These are phyloP conservation scores for Tubosaeta sp. DNA, from an alignment of 768 basidiomycete genomes.

Conservation along the genomic window DNA sequence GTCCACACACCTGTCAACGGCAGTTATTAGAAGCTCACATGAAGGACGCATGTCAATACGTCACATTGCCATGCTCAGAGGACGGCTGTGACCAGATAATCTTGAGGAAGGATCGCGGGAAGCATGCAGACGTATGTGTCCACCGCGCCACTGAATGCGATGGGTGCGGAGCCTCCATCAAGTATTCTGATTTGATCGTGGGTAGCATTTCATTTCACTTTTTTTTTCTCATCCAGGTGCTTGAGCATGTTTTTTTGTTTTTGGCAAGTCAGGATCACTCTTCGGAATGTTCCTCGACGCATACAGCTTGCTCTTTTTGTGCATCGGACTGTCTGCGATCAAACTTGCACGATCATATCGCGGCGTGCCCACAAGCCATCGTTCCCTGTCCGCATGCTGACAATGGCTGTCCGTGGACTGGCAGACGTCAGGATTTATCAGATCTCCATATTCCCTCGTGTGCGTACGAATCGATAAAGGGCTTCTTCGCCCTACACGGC, in stretches of 20 bases:
- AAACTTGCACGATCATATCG: slow-evolving; percentile 32
- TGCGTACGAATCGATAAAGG: slow-evolving; percentile 58
- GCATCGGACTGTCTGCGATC: slow-evolving; percentile 32
- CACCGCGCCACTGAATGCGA: slow-evolving; percentile 38
- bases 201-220: slow-evolving; percentile 9
- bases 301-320: slow-evolving; percentile 40
- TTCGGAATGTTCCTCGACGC: slow-evolving; percentile 35
- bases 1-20: slow-evolving; percentile 59
- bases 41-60: slow-evolving; percentile 55
- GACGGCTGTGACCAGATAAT: slow-evolving; percentile 42
- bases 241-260: slow-evolving; percentile 3
- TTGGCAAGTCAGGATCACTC: slow-evolving; percentile 34
- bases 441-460: slow-evolving; percentile 41
- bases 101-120: slow-evolving; percentile 44
- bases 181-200: slow-evolving; percentile 37
- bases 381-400: slow-evolving; percentile 43
- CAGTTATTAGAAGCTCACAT: slow-evolving; percentile 63
- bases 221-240: background rate
- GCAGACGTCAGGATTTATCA: slow-evolving; percentile 35
- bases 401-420: slow-evolving; percentile 54
- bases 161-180: slow-evolving; percentile 33
- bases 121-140: slow-evolving; percentile 36
- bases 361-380: slow-evolving; percentile 36
- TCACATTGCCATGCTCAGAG: slow-evolving; percentile 48
- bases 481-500: slow-evolving; percentile 47